A percentile compares a stretch with the other conserved stretches of the same genome.
phyloP scores from a whole-genome alignment of 208 protist genomes.

The Giardia duodenalis region DNA sequence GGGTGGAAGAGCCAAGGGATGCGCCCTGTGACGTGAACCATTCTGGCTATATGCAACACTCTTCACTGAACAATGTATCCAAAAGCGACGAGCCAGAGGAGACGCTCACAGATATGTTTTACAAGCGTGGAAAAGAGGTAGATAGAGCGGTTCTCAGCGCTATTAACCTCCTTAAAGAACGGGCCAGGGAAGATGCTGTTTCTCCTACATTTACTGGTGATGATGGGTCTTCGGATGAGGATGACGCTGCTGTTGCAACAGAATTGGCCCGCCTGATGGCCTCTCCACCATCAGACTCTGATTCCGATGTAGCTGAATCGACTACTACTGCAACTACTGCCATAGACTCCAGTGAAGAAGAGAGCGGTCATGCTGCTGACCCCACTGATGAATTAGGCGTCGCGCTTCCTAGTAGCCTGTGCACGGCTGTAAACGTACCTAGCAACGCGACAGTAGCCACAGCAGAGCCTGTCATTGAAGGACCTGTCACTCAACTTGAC shows the following conservation, averaged over 20 bases:
- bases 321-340: neutral
- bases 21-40: too few relatives aligned
- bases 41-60: too few relatives aligned
- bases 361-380: neutral
- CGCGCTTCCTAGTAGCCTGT: too few relatives aligned
- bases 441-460: too few relatives aligned
- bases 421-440: too few relatives aligned
- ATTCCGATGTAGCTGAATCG: neutral
- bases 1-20: too few relatives aligned
- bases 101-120: neutral
- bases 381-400: neutral
- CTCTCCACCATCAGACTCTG: neutral
- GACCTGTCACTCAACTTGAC: too few relatives aligned
- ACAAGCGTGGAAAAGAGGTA: neutral
- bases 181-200: neutral
- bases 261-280: neutral
- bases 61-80: too few relatives aligned
- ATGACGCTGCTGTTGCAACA: neutral
- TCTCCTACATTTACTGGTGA: neutral
- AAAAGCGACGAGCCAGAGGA: too few relatives aligned
- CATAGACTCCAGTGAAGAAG: neutral
- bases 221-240: neutral
- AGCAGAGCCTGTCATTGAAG: too few relatives aligned
- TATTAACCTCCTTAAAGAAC: neutral
- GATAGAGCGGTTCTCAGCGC: neutral